Evolutionary conservation across 1,139 yeast genomes (phyloP).

Genomic region (Nakaseomyces sp.): DNA sequence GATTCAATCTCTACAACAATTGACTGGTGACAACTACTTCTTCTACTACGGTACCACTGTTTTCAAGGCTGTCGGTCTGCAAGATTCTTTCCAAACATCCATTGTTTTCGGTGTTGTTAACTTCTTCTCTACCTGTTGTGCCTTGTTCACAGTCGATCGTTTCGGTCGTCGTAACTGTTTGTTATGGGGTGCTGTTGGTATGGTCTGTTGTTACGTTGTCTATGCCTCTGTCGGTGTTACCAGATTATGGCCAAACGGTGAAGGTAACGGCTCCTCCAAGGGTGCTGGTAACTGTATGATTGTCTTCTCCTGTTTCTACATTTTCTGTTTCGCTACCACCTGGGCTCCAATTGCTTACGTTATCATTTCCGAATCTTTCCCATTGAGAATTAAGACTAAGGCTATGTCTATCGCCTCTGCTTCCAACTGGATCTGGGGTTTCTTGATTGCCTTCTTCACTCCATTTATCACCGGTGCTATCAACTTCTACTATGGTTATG

Average conservation of each 20-base stretch:
- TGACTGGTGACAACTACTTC: slow-evolving; percentile 72
- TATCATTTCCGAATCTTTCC: slow-evolving; percentile 64
- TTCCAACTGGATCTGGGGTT: slow-evolving; percentile 70
- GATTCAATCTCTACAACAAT: slow-evolving; percentile 63
- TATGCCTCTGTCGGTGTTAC: slow-evolving; percentile 62
- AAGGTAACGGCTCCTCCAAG: slow-evolving; percentile 39
- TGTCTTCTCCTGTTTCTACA: slow-evolving; percentile 65
- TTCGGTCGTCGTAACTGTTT: slow-evolving; percentile 62
- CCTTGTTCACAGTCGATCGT: slow-evolving; percentile 55
- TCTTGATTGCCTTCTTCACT: slow-evolving; percentile 64
- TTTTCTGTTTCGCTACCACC: slow-evolving; percentile 69
- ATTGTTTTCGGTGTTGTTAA: slow-evolving; percentile 70
- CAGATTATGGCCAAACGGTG: slow-evolving; percentile 46
- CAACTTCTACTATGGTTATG: slow-evolving; percentile 48
- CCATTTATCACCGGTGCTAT: slow-evolving; percentile 49
- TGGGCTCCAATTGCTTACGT: slow-evolving; percentile 80
- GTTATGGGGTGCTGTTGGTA: slow-evolving; percentile 51
- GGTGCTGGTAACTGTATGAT: slow-evolving; percentile 69
- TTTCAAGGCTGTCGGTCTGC: slow-evolving; percentile 64
- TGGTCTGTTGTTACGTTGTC: slow-evolving; percentile 54
- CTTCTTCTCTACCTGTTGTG: slow-evolving; percentile 61
- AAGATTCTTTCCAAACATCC: slow-evolving; percentile 63
- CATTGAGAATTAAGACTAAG: slow-evolving; percentile 66
- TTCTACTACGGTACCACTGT: slow-evolving; percentile 72
- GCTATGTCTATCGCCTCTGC: slow-evolving; percentile 66